Conservation (phyloP, 163 green algal genomes). For the Prototheca stagnorum region DNA sequence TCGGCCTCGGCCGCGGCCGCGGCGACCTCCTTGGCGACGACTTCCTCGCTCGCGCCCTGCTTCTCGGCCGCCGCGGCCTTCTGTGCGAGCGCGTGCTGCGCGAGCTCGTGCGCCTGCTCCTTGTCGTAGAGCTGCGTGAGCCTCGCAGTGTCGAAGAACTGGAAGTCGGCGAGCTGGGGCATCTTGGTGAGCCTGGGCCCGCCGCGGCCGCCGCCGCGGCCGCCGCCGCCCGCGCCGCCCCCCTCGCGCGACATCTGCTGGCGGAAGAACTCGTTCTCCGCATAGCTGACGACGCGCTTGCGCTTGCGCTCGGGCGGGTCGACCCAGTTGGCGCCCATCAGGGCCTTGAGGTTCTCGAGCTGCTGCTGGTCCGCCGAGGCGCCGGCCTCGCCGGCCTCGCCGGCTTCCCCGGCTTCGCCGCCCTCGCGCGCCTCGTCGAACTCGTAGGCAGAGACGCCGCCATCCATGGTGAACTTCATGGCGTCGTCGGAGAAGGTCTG, state of each 20-base stretch:
- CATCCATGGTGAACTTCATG: constrained; percentile 88
- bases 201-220: too few species aligned
- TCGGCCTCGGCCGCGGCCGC: constrained; percentile 28
- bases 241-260: constrained; percentile 18
- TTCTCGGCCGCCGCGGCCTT: constrained; percentile 10
- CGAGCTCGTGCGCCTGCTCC: constrained; percentile 57
- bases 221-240: constrained; percentile 11
- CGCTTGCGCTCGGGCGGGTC: constrained; percentile 90
- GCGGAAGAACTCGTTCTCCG: constrained; percentile 66
- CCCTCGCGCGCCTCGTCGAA: constrained; percentile 81
- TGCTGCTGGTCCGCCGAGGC: constrained; percentile 19
- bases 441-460: constrained; percentile 72
- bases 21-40: constrained; percentile 30
- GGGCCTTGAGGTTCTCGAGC: constrained; percentile 30
- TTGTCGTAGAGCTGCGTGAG: constrained; percentile 79
- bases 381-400: too few species aligned
- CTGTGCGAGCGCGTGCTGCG: constrained; percentile 36
- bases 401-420: constrained; percentile 31
- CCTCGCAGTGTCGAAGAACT: constrained; percentile 84
- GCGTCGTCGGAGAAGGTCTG: constrained; percentile 89
- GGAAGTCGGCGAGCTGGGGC: constrained; percentile 82
- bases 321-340: constrained; percentile 76
- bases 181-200: constrained; percentile 66
- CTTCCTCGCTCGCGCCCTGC: constrained; percentile 55
- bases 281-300: constrained; percentile 72